Percentiles rank a stretch among this genome's conserved stretches.
These are phyloP conservation scores for Vaccinium myrtillus DNA, from an alignment of 148 eudicot species.

Conservation along the genomic window DNA sequence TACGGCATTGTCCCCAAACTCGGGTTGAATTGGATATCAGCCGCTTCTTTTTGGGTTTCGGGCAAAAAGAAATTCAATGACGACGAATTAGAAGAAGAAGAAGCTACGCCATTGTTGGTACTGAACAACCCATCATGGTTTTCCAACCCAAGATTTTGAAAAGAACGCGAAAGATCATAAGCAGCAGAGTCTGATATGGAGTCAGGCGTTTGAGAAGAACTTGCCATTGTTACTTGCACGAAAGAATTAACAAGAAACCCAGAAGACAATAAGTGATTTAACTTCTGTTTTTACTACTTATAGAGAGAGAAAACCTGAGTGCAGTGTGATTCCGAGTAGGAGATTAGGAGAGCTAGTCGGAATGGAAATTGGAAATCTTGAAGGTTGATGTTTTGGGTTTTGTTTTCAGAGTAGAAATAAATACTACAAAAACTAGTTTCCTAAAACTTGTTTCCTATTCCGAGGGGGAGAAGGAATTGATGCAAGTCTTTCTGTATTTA, in stretches of 20 bases:
- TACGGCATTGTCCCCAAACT: too few relatives aligned
- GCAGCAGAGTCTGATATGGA: not conserved
- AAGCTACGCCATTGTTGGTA: not conserved
- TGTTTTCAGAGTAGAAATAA: not conserved
- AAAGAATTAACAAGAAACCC: not conserved
- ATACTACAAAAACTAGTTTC: not conserved
- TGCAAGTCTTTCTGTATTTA: not conserved
- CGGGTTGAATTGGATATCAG: too few relatives aligned
- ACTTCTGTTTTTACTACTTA: not conserved
- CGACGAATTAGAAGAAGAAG: not conserved
- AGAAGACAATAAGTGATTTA: not conserved
- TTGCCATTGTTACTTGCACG: not conserved
- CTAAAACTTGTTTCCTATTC: not conserved
- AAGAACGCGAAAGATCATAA: not conserved
- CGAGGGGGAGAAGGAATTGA: not conserved
- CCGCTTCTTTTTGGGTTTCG: not conserved
- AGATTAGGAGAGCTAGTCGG: not conserved
- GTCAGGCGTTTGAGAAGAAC: not conserved
- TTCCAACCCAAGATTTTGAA: constrained; percentile 4
- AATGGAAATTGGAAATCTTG: not conserved
- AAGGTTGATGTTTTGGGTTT: not conserved
- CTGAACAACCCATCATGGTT: not conserved
- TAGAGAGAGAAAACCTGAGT: not conserved
- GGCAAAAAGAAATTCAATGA: not conserved
- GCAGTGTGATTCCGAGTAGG: not conserved